Evolutionary conservation across 345 rosid genomes (phyloP), one percentile per base, ranked within the genome.

Genomic region (Lepidium africanum): DNA sequence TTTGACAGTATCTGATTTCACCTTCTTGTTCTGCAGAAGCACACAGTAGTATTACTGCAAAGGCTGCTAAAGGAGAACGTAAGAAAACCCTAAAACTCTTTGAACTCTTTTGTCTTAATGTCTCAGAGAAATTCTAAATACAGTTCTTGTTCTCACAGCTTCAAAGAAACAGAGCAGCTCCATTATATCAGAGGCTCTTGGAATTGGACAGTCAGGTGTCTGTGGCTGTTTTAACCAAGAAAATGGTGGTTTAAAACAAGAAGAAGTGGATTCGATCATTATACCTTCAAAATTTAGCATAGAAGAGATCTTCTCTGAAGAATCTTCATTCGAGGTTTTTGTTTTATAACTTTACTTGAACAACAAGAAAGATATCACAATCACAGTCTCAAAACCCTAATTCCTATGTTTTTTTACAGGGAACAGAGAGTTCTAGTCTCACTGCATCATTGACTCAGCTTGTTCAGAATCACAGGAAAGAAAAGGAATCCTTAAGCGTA

Each of bases 221-320:
- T 64, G 71, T 19, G 66, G 53, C 15, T 72, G 60, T 65, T 54
- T 35, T 48, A 48, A 69, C 7, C 40, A 58, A 65, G 63, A 39
- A 40, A 56, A 10, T 4, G 15, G 37, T 47, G 57, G 59, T 65
- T 12, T 39, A 3, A 65, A 39, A 16, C 25, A 40, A 63, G 63
- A 65, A 1, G 66, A 73, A 32, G 67, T 49, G 13, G 37, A 12
- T 49, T 58, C 48, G 1, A 58, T 65, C 2, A 12, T 52, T 48
- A 72, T 65, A 38, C 40, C 76, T 3, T 30, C 59, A 49, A 72
- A 57, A 39, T 48, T 56, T 12, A 72, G 59, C 66, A 65, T 72
- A 12, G 76, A 73, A 0, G 72, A 50, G 53, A 23, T 73, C 48
- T 53, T 73, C 66, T 49, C 71, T 56, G 77, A 73, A 57, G 77